These are phyloP conservation scores for Paramecium octaurelia DNA, from an alignment of 73 alveolate species.

Conservation along the genomic window DNA sequence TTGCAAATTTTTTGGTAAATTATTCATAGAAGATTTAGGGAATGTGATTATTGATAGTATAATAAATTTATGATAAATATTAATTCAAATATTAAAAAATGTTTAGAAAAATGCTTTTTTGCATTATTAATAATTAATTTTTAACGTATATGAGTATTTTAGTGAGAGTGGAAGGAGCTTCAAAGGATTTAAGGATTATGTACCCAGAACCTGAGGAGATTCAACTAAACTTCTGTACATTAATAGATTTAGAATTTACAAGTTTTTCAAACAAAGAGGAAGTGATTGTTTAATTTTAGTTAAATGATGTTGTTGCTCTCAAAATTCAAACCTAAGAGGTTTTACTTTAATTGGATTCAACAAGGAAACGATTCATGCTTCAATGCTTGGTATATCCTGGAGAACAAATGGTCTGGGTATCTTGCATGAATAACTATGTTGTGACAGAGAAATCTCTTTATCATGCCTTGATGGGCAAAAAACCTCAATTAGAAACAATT, in stretches of 20 bases:
- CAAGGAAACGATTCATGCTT: not conserved
- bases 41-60: not conserved
- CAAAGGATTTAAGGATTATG: not conserved
- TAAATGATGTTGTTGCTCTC: not conserved
- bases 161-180: constrained; percentile 14
- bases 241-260: not conserved
- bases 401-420: constrained; percentile 8
- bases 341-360: not conserved
- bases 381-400: constrained; percentile 5
- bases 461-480: not conserved
- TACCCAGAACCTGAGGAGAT: constrained; percentile 21
- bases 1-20: too few species aligned
- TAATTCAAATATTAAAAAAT: too few species aligned
- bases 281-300: not conserved
- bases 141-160: constrained; percentile 8
- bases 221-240: not conserved
- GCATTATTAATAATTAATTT: not conserved
- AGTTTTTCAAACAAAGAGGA: not conserved
- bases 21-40: too few species aligned
- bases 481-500: not conserved
- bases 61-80: too few species aligned
- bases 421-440: not conserved
- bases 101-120: not conserved
- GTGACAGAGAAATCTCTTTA: not conserved
- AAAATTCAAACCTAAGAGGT: constrained; percentile 1